Conservation (phyloP, 768 basidiomycete species). For the Podaxis carcinomalis region DNA sequence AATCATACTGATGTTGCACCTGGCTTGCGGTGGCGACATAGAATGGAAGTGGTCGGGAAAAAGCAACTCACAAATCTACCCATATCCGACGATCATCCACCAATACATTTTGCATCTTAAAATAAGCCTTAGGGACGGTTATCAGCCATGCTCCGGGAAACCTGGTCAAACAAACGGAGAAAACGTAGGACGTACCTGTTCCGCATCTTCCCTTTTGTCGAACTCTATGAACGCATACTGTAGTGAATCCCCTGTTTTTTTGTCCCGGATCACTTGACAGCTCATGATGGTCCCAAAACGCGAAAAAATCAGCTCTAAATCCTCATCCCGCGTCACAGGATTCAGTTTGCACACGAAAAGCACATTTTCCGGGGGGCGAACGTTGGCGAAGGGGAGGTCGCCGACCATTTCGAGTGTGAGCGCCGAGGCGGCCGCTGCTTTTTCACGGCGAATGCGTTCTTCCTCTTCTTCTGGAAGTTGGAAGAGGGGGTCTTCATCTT, state of each 20-base stretch:
- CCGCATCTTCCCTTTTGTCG: conserved; percentile 88
- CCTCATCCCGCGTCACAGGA: conserved; percentile 91
- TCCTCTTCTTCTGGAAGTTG: conserved; percentile 83
- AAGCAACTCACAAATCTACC: conserved; percentile 86
- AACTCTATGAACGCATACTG: conserved; percentile 99
- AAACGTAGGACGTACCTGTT: conserved; percentile 58
- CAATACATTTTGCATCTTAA: conserved; percentile 99
- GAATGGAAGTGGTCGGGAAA: background rate
- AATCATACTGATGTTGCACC: background rate
- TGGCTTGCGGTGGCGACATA: background rate
- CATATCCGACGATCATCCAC: conserved; percentile 97
- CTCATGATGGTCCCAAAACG: conserved; percentile 94
- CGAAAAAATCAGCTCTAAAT: conserved; percentile 95
- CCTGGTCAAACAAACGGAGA: background rate
- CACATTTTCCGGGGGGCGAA: conserved; percentile 96
- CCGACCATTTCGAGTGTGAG: conserved; percentile 99
- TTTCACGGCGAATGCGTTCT: conserved; percentile 75
- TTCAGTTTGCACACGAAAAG: conserved; percentile 99
- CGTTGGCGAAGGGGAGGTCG: conserved; percentile 96
- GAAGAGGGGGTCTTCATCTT: conserved; percentile 88
- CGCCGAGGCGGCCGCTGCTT: conserved; percentile 89
- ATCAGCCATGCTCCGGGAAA: conserved; percentile 1
- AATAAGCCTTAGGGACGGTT: conserved; percentile 69
- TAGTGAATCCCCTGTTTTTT: conserved; percentile 91
- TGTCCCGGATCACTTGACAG: conserved; percentile 96